These are phyloP conservation scores for Kuraishia floccosa DNA, from an alignment of 805 yeast species.

Conservation along the genomic window DNA sequence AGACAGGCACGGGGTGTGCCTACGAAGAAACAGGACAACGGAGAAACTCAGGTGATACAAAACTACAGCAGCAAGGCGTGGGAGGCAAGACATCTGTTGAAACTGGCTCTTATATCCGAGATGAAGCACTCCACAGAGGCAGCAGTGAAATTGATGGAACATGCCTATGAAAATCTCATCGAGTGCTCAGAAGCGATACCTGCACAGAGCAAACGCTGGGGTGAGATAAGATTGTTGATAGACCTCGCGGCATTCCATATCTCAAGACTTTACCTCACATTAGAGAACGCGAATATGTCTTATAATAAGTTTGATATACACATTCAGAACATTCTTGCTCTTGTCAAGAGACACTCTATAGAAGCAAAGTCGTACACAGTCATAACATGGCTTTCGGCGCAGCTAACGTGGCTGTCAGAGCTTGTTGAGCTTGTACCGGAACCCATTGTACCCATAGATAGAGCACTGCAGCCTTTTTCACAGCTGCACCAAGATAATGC, in stretches of 20 bases:
- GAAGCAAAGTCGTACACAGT: constrained; percentile 16
- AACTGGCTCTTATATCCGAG: constrained; percentile 39
- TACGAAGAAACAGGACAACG: background rate
- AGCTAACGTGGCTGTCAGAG: constrained; percentile 56
- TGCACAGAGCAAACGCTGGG: constrained; percentile 21
- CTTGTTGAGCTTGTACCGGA: constrained; percentile 37
- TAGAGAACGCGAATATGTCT: constrained; percentile 47
- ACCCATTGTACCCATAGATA: constrained; percentile 23
- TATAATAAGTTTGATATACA: constrained; percentile 58
- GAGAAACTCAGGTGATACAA: constrained; percentile 1
- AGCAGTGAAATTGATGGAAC: constrained; percentile 38
- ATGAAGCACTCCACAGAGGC: constrained; percentile 33
- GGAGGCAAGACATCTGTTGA: constrained; percentile 39
- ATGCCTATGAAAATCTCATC: constrained; percentile 39
- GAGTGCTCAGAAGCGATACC: constrained; percentile 21
- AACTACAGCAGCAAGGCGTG: constrained; percentile 18
- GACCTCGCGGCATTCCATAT: constrained; percentile 58
- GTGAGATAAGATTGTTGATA: constrained; percentile 33
- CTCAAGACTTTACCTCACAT: constrained; percentile 44
- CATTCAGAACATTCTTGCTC: constrained; percentile 33
- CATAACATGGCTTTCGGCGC: constrained; percentile 48
- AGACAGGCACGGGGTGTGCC: constrained; percentile 17
- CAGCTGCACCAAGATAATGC: too few relatives aligned
- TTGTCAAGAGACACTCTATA: constrained; percentile 18
- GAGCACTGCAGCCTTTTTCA: constrained; percentile 16